A percentile compares a stretch with the other conserved stretches of the same genome.
phyloP scores from a whole-genome alignment of 306 rosid genomes.

The Trifolium fragiferum region DNA sequence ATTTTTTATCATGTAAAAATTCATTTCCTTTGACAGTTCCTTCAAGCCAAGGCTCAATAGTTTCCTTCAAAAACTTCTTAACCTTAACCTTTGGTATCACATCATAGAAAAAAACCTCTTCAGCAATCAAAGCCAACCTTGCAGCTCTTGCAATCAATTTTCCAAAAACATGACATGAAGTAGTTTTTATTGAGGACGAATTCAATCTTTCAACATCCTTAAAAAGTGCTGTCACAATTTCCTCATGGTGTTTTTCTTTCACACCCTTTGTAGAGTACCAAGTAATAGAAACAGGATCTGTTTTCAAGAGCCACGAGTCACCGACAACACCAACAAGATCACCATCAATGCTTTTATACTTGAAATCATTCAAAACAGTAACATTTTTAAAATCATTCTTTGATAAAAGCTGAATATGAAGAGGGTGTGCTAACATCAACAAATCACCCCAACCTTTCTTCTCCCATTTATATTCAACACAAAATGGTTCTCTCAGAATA shows the following conservation, averaged over 20 bases:
- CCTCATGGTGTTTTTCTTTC: slow-evolving; percentile 47
- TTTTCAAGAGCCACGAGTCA: slow-evolving; percentile 62
- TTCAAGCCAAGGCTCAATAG: slow-evolving; percentile 77
- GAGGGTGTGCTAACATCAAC: slow-evolving; percentile 76
- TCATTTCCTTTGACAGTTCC: slow-evolving; percentile 68
- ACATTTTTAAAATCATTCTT: slow-evolving; percentile 31
- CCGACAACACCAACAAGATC: slow-evolving; percentile 82
- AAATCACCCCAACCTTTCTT: slow-evolving; percentile 73
- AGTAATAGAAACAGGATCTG: slow-evolving; percentile 54
- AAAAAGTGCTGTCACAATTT: slow-evolving; percentile 55
- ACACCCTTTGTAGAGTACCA: slow-evolving; percentile 76
- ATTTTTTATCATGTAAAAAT: slow-evolving; percentile 62
- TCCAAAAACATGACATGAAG: slow-evolving; percentile 56
- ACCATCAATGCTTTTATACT: slow-evolving; percentile 75
- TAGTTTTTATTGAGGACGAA: slow-evolving; percentile 39
- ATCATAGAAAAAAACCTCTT: slow-evolving; percentile 60
- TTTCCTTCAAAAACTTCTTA: slow-evolving; percentile 60
- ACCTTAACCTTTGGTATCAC: slow-evolving; percentile 52
- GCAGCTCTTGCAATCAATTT: slow-evolving; percentile 75
- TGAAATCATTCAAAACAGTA: slow-evolving; percentile 59
- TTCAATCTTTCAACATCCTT: slow-evolving; percentile 59
- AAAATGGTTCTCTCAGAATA: slow-evolving; percentile 52
- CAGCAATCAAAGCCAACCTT: slow-evolving; percentile 81
- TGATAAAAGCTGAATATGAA: slow-evolving; percentile 54
- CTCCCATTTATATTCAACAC: slow-evolving; percentile 68